A percentile compares a stretch with the other conserved stretches of the same genome.
phyloP scores from a whole-genome alignment of 225 moss, liverwort and hornwort species.

The Marchantia paleacea region DNA sequence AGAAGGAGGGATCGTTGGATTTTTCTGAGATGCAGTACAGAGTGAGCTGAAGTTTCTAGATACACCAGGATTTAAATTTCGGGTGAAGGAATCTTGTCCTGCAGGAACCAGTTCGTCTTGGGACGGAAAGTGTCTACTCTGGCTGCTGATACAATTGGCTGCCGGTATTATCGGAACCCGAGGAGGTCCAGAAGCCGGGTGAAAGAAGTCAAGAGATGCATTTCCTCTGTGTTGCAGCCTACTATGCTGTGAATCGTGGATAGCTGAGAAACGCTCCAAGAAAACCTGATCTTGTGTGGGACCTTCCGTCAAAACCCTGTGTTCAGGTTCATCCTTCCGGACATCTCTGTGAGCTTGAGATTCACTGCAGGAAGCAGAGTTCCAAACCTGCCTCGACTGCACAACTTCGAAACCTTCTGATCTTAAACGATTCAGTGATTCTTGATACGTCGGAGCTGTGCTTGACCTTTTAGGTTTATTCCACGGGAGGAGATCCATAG shows the following conservation, averaged over 20 bases:
- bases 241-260: neutral
- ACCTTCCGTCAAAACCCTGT: neutral
- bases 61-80: slow-evolving; percentile 12
- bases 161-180: neutral
- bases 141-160: neutral
- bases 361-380: neutral
- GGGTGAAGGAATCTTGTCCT: slow-evolving; percentile 4
- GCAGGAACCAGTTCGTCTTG: slow-evolving; percentile 12
- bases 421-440: neutral
- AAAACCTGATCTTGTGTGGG: slow-evolving; percentile 41
- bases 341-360: neutral
- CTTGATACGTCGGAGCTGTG: neutral
- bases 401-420: neutral
- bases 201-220: neutral
- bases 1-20: neutral
- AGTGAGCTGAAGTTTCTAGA: neutral
- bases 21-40: neutral
- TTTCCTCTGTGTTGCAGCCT: slow-evolving; percentile 9
- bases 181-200: neutral
- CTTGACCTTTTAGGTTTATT: neutral
- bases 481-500: neutral
- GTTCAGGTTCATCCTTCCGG: slow-evolving; percentile 14
- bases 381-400: slow-evolving; percentile 14
- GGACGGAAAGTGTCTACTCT: neutral
- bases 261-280: slow-evolving; percentile 46